A percentile compares a stretch with the other conserved stretches of the same genome.
These are phyloP conservation scores for Ophiostoma novo-ulmi DNA, from an alignment of 2,329 filamentous ascomycete species.

Conservation along the genomic window DNA sequence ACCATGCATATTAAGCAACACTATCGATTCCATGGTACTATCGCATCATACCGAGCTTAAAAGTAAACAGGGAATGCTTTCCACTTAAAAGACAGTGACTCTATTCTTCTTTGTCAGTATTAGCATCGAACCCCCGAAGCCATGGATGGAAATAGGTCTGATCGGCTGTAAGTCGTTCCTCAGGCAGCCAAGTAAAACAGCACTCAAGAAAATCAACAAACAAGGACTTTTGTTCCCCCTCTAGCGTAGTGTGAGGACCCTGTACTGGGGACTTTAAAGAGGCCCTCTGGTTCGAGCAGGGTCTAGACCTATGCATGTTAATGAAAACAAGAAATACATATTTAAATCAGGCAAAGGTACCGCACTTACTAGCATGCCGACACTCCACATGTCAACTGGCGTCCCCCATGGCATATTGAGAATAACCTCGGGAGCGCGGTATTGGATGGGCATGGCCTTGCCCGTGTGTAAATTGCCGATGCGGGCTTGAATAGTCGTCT, in stretches of 20 bases:
- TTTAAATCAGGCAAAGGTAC: background rate
- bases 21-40: no score
- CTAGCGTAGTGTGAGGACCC: background rate
- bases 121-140: background rate
- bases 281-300: background rate
- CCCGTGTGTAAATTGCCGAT: background rate
- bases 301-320: background rate
- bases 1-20: no score
- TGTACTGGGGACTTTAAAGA: background rate
- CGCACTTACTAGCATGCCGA: background rate
- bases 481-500: background rate
- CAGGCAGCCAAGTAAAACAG: background rate
- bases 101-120: no score
- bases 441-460: background rate
- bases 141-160: conserved; percentile 7
- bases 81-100: no score
- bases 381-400: background rate
- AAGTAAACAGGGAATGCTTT: no score
- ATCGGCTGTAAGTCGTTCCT: background rate
- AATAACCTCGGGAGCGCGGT: background rate
- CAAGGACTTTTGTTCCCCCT: background rate
- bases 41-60: no score
- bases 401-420: background rate
- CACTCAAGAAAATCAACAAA: background rate
- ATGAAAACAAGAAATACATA: background rate